Evolutionary conservation across 306 rosid species (phyloP).

Genomic region (Begonia fuchsioides): DNA sequence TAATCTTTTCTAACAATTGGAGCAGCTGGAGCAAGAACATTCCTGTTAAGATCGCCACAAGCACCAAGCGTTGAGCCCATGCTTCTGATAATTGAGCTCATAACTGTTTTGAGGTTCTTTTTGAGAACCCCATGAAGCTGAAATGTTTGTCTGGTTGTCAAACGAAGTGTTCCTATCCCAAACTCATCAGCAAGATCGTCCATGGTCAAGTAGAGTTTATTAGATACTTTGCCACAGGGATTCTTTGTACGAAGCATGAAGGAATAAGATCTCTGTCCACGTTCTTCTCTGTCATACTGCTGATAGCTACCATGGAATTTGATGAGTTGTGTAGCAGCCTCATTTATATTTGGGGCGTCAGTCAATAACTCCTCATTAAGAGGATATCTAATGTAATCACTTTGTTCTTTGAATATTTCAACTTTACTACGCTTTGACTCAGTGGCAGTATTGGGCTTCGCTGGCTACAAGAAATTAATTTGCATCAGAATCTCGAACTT

Average conservation of each 20-base stretch:
- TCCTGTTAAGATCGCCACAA: conserved; percentile 90
- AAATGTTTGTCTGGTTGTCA: conserved; percentile 92
- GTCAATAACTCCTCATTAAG: conserved; percentile 81
- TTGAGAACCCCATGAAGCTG: conserved; percentile 94
- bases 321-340: conserved; percentile 80
- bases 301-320: conserved; percentile 98
- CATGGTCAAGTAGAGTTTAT: conserved; percentile 86
- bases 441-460: conserved; percentile 35
- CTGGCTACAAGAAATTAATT: conserved; percentile 28
- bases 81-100: conserved; percentile 60
- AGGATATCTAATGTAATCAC: conserved; percentile 82
- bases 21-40: conserved; percentile 98
- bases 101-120: conserved; percentile 79
- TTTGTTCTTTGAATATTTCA: conserved; percentile 89
- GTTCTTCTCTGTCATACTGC: conserved; percentile 83
- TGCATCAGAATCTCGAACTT: no score
- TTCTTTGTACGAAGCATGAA: conserved; percentile 97
- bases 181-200: conserved; percentile 98
- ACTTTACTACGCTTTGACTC: conserved; percentile 86
- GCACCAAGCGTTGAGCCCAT: conserved; percentile 98
- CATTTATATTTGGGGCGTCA: conserved; percentile 76
- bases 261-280: conserved; percentile 68
- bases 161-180: conserved; percentile 92
- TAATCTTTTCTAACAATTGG: conserved; percentile 73
- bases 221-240: conserved; percentile 88